Evolutionary conservation across 495 filamentous ascomycete genomes (phyloP), one percentile per base, ranked within the genome.

Genomic region (Chaetomium tenue): DNA sequence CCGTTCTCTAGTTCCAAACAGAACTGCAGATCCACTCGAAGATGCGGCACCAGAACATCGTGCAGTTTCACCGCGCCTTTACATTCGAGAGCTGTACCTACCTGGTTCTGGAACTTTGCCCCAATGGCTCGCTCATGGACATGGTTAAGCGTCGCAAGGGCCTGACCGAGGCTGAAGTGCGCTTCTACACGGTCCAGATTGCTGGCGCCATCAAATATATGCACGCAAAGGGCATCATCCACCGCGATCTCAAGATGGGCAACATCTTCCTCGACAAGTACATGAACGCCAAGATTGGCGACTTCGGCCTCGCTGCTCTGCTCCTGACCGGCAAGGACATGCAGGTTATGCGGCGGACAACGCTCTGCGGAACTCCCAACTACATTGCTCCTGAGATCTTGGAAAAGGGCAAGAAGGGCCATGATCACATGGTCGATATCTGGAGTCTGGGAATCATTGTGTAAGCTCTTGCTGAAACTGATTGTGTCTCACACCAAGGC

Each of bases 1-100:
- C 3, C n/a, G 60, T 6, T 26, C 16, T 46, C 51, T 56, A 97
- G 92, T 99, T 99, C 77, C 91, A 94, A 77, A 96, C 92, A 5
- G 95, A 99, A 72, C 84, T 99, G 1, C 92, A 97, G 74, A 96
- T 99, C 52, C 95, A 99, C 74, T 96, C 93, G 20, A 98, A 97
- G 73, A 92, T 99, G 88, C 86, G 86, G 42, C 93, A 99, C 68
- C 87, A 88, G 13, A 93, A 96, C 71, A 93, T 99, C 62, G 94
- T 98, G 58, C 88, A 91, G 64, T 98, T 98, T 70, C 86, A 96
- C 69, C 88, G 95, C 65, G 93, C 95, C 13, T 99, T 99, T 74
- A 88, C 92, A 25, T 98, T 91, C 74, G 82, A 89, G 63, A 84
- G 84, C 26, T 92, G 88, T 73, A 97, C 93, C 58, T 99, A 96